Evolutionary conservation across 306 rosid species (phyloP).

Genomic region (Luffa acutangula): DNA sequence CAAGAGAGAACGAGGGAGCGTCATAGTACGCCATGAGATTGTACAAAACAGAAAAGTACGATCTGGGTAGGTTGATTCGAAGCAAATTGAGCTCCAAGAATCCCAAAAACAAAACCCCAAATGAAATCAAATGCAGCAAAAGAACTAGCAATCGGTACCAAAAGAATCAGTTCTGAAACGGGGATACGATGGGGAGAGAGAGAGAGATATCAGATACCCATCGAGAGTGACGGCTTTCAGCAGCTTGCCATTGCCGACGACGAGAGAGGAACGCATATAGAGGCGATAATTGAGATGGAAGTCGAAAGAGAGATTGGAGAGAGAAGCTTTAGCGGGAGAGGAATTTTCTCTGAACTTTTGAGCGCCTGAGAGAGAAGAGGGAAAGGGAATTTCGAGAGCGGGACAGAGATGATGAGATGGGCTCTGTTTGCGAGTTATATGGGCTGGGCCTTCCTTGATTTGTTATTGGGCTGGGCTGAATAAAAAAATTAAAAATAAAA

Average conservation of each 20-base stretch:
- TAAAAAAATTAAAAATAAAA: too few relatives aligned
- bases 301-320: background rate
- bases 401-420: background rate
- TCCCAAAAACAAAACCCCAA: background rate
- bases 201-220: background rate
- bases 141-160: background rate
- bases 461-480: background rate
- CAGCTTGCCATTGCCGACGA: background rate
- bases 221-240: background rate
- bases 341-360: background rate
- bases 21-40: slow-evolving; percentile 45
- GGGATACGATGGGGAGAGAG: background rate
- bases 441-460: background rate
- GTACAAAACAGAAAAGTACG: background rate
- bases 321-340: background rate
- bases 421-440: background rate
- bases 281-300: background rate
- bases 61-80: background rate
- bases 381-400: background rate
- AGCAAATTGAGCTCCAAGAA: background rate
- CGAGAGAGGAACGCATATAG: background rate
- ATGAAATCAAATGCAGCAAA: background rate
- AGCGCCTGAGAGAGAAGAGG: background rate
- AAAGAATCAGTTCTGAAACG: background rate
- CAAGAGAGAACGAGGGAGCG: slow-evolving; percentile 73